Conservation (phyloP, 1,284 basidiomycete species). For the Serendipita sp. region DNA sequence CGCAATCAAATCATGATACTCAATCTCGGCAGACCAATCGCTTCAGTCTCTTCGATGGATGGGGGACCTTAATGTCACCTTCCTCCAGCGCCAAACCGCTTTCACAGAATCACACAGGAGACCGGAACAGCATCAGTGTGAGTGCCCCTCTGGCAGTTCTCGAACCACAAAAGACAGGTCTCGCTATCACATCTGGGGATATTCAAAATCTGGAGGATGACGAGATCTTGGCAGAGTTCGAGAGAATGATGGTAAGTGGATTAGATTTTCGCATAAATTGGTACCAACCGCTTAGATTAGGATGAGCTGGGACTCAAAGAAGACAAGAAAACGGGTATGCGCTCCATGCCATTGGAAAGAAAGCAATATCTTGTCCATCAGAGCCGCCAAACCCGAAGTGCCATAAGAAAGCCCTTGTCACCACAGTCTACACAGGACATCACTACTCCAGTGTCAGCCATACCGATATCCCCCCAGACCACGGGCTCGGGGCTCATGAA, state of each 20-base stretch:
- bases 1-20: neutral
- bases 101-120: slow-evolving; percentile 22
- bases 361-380: slow-evolving; percentile 57
- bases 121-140: slow-evolving; percentile 51
- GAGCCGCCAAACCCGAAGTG: slow-evolving; percentile 25
- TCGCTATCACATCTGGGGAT: slow-evolving; percentile 13
- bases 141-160: slow-evolving; percentile 32
- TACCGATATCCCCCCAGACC: slow-evolving; percentile 46
- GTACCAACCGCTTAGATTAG: slow-evolving; percentile 23
- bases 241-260: slow-evolving; percentile 46
- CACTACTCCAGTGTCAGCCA: slow-evolving; percentile 32
- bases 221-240: slow-evolving; percentile 35
- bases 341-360: slow-evolving; percentile 45
- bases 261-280: neutral
- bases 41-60: neutral
- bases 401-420: slow-evolving; percentile 7
- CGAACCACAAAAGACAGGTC: slow-evolving; percentile 10
- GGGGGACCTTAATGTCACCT: neutral
- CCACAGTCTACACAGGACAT: neutral
- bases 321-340: slow-evolving; percentile 50
- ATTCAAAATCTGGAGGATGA: slow-evolving; percentile 25
- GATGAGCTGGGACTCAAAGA: slow-evolving; percentile 64
- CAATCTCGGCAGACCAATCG: neutral
- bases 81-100: slow-evolving; percentile 15
- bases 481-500: slow-evolving; percentile 53